phyloP scores from a whole-genome alignment of 345 rosid genomes.

The Camelina neglecta region DNA sequence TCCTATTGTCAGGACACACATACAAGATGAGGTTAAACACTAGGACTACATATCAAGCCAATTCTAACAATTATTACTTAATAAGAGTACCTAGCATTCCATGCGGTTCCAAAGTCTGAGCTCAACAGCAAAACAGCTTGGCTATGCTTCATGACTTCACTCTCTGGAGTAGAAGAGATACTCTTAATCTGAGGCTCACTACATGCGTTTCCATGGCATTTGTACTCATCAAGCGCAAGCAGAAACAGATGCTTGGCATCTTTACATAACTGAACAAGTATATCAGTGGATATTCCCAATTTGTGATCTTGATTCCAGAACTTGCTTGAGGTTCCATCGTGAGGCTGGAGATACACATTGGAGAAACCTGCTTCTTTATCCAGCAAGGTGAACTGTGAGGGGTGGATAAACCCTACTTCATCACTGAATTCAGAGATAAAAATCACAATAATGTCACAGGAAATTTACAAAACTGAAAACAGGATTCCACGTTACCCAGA shows the following conservation, averaged over 20 bases:
- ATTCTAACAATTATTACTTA: background rate
- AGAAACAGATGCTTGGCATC: constrained; percentile 65
- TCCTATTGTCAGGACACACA: constrained; percentile 54
- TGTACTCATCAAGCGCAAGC: constrained; percentile 50
- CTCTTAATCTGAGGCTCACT: constrained; percentile 29
- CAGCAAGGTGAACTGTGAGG: constrained; percentile 72
- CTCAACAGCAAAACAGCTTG: constrained; percentile 74
- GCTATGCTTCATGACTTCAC: constrained; percentile 74
- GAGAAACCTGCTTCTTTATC: constrained; percentile 46
- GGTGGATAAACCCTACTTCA: constrained; percentile 88
- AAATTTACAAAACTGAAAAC: background rate
- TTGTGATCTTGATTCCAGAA: constrained; percentile 82
- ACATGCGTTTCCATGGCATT: constrained; percentile 24
- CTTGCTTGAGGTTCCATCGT: constrained; percentile 37
- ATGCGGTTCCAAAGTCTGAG: constrained; percentile 85
- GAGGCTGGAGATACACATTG: constrained; percentile 1
- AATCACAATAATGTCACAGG: background rate
- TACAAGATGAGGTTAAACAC: constrained; percentile 17
- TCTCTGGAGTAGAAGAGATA: constrained; percentile 39
- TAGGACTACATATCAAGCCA: constrained; percentile 10
- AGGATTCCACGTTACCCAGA: too few relatives aligned
- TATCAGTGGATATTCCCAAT: constrained; percentile 73
- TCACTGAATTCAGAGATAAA: constrained; percentile 53
- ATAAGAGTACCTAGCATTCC: constrained; percentile 81
- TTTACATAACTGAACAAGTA: constrained; percentile 63